Base-by-base conservation (phyloP, 2,329 filamentous ascomycete genomes). In the Arthrobotrys musiformis region DNA sequence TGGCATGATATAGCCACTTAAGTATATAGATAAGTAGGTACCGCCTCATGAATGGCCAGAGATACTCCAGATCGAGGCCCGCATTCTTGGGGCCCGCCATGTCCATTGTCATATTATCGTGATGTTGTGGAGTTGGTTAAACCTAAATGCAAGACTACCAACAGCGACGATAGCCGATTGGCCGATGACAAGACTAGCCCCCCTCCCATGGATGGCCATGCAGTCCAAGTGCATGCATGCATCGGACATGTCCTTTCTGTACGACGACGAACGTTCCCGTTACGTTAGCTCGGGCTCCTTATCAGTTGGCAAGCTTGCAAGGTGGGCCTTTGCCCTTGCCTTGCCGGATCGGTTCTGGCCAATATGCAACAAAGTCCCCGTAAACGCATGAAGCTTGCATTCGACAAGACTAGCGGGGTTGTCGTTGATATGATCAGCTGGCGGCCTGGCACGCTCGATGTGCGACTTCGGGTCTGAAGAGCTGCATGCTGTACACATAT, bases 361-460 rank as follows among this genome's bases (percentile, higher is more conserved):
- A 33, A n/a, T 33, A 54, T 54, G 48, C 48, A 54, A 54, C 48
- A 58, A 54, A 58, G 52, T 58, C 8, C 4, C 52, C 52, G 52
- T 58, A 58, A 15, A 37, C 52, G 30, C 52, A 58, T 58, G 33
- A 58, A 37, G 52, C 33, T 58, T 58, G 52, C 30, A 56, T 56
- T 28, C 11, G 15, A 28, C 11, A 17, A 56, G 50, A 56, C 50
- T 56, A 56, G 50, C 9, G 50, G 28, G 50, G 7, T 9, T 37
- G 40, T n/a, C 22, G n/a, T n/a, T n/a, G n/a, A n/a, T n/a, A n/a
- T 35, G 28, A 35, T 56, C 50, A 56, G 50, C 28, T 56, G 50
- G 50, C 26, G 50, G 50, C 5, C 24, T 28, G 24, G 15, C 17
- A 26, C 19, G 19, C 19, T 19, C 15, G 8, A 28, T 24, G 7